These are phyloP conservation scores for Trichoderma simmonsii DNA, from an alignment of 2,329 filamentous ascomycete species.

Conservation along the genomic window DNA sequence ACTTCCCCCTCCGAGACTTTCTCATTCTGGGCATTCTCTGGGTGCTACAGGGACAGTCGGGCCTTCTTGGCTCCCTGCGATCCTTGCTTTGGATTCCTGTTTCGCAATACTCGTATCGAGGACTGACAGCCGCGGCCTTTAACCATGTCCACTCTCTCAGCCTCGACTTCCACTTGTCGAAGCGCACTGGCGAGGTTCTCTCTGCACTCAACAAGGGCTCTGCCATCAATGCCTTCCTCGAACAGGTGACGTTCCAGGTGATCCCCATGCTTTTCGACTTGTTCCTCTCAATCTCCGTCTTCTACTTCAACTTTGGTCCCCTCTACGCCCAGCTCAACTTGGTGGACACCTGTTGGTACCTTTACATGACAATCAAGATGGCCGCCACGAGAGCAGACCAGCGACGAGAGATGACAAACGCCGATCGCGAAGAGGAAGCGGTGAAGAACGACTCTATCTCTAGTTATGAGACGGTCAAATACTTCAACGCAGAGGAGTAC, in stretches of 20 bases:
- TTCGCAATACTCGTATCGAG: conserved; percentile 93
- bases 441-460: conserved; percentile 99
- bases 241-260: conserved; percentile 94
- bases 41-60: conserved; percentile 85
- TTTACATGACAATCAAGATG: conserved; percentile 95
- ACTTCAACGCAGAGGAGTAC: conserved; percentile 80
- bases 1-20: conserved; percentile 37
- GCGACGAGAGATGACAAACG: conserved; percentile 89
- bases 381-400: conserved; percentile 90
- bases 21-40: conserved; percentile 60
- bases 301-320: conserved; percentile 59
- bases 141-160: conserved; percentile 96
- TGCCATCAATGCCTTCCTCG: conserved; percentile 93
- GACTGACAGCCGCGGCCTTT: conserved; percentile 90
- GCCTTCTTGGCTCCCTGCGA: conserved; percentile 77
- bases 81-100: conserved; percentile 94
- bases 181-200: conserved; percentile 92
- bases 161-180: conserved; percentile 93
- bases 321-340: conserved; percentile 88
- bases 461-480: conserved; percentile 95
- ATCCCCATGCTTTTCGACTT: conserved; percentile 93
- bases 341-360: conserved; percentile 91
- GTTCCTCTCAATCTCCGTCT: conserved; percentile 73
- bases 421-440: conserved; percentile 89
- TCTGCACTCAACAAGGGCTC: conserved; percentile 95